Conservation (phyloP, 805 yeast genomes). For the Groenewaldozyma salmanticensis region DNA sequence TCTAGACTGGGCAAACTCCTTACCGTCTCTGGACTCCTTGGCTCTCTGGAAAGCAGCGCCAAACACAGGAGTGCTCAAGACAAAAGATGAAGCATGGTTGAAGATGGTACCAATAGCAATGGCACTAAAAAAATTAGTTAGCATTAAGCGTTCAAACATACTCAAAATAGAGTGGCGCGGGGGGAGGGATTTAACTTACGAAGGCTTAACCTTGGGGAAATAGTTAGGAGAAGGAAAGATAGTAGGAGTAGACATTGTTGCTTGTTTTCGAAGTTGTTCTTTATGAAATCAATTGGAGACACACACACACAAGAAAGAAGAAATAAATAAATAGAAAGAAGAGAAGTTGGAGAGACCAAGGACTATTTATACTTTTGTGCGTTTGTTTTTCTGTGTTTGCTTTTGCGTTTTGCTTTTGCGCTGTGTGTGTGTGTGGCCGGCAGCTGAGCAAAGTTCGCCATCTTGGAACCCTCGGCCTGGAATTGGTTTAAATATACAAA, state of each 20-base stretch:
- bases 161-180: background rate
- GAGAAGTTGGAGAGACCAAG: background rate
- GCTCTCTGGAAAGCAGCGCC: slow-evolving; percentile 32
- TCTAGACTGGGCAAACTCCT: slow-evolving; percentile 27
- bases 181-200: no score
- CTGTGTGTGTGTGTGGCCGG: no score
- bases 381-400: background rate
- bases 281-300: background rate
- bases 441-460: no score
- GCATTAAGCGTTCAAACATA: background rate
- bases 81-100: slow-evolving; percentile 27
- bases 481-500: no score
- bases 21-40: slow-evolving; percentile 23
- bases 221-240: no score
- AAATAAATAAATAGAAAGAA: background rate
- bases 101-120: slow-evolving; percentile 33
- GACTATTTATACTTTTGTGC: background rate
- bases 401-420: background rate
- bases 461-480: no score
- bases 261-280: background rate
- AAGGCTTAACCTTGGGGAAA: slow-evolving; percentile 8
- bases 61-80: slow-evolving; percentile 30
- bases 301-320: background rate
- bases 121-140: slow-evolving; percentile 15
- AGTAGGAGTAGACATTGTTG: slow-evolving; percentile 7